Percentiles rank a stretch among this genome's conserved stretches.
Conservation (phyloP, 257 asterid genomes). For the Solanum pimpinellifolium region DNA sequence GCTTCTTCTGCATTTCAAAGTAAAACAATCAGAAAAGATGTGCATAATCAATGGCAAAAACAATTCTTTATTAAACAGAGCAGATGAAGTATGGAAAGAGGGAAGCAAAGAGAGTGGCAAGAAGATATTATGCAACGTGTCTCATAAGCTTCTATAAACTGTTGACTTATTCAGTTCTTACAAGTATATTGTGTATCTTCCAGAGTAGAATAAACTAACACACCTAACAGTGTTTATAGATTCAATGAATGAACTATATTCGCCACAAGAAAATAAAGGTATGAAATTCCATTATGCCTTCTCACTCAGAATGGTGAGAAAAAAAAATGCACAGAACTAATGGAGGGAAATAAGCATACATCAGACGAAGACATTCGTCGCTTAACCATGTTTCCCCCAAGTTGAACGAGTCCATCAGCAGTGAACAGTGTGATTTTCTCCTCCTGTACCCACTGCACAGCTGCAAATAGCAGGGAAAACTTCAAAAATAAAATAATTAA, state of each 20-base stretch:
- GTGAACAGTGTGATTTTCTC: conserved; percentile 78
- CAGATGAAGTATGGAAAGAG: not conserved
- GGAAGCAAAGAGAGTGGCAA: not conserved
- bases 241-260: not conserved
- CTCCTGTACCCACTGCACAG: conserved; percentile 79
- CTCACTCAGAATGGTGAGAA: not conserved
- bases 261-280: not conserved
- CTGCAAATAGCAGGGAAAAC: conserved; percentile 23
- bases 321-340: not conserved
- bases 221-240: not conserved
- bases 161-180: not conserved
- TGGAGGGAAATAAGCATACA: conserved; percentile 24
- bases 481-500: not conserved
- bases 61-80: not conserved
- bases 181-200: not conserved
- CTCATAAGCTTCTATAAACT: not conserved
- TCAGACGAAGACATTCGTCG: conserved; percentile 46
- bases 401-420: conserved; percentile 79
- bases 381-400: conserved; percentile 79
- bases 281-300: not conserved
- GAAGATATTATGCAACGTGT: not conserved
- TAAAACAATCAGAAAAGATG: not conserved
- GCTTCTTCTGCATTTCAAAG: conserved; percentile 51
- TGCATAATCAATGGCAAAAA: not conserved
- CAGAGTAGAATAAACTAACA: not conserved